Evolutionary conservation across 1,284 basidiomycete species (phyloP), one percentile per base, ranked within the genome.

Genomic region (Leccinum proliferum): DNA sequence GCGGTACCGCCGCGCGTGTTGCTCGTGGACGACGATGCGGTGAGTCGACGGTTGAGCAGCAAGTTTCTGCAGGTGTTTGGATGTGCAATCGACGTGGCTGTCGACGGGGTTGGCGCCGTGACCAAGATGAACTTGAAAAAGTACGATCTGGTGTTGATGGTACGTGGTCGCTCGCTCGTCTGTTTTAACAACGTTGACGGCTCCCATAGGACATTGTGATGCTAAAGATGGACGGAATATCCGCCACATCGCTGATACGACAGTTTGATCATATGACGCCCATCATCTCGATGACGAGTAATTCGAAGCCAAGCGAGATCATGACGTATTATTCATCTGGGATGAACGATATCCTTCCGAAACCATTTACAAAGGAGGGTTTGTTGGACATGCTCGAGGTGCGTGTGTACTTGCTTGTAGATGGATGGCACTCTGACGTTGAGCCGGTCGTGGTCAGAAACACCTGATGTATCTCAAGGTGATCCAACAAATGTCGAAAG

Each of bases 271-370:
- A 88, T 63, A 89, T 88, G 79, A 98, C 96, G 57, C 96, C 96
- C 2, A 97, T 97, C 74, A 97, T 98, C 70, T 95, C 92, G 14
- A 97, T 98, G 94, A 97, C 94, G 60, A 90, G 88, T 71, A 97
- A 96, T 75, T 93, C 92, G 60, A 91, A 92, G 67, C 94, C 95
- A 21, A 88, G 88, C 70, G 93, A 96, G 71, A 88, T 96, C 67
- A 87, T 94, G 83, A 93, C 88, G n/a, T 96, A 96, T 73, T 93
- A 93, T 77, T 89, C 88, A 9, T 67, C 72, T 83, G 89, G 94
- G 25, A 98, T 98, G 96, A 98, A 96, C 75, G 96, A 98, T 76
- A 91, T 97, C 63, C 79, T 98, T n/a, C 92, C 95, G 8, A 98
- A 98, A 75, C 96, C 96, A 2, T 98, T 98, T 77, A 96, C 93